Percentiles rank a stretch among this genome's conserved stretches.
Conservation (phyloP, 73 alveolate species). For the Paramecium sexaurelia region DNA sequence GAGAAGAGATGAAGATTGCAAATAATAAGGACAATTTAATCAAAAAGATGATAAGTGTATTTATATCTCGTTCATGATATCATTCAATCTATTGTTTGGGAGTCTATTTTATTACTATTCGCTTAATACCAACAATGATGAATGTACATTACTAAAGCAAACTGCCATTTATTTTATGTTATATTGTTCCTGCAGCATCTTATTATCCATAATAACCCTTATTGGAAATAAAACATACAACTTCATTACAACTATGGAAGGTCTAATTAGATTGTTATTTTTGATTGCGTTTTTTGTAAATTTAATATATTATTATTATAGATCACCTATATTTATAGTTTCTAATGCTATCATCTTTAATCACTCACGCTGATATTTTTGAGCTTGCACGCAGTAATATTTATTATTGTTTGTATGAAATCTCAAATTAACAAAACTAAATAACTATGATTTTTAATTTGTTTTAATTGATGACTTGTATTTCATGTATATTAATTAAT, state of each 20-base stretch:
- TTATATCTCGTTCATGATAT: not conserved
- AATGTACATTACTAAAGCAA: not conserved
- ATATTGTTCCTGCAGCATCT: not conserved
- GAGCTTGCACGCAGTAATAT: not conserved
- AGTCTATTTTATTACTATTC: slow-evolving; percentile 6
- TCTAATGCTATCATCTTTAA: not conserved
- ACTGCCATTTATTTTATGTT: not conserved
- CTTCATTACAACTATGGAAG: not conserved
- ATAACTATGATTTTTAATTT: slow-evolving; percentile 6
- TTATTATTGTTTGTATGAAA: slow-evolving; percentile 11
- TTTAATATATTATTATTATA: not conserved
- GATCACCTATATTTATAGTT: not conserved
- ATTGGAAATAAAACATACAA: not conserved
- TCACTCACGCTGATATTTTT: not conserved
- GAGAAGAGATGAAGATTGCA: slow-evolving; percentile 27
- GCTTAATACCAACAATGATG: not conserved
- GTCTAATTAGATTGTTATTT: not conserved
- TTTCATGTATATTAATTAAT: not conserved
- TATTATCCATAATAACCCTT: not conserved
- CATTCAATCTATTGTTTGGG: not conserved
- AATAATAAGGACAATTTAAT: not conserved
- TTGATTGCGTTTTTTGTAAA: not conserved
- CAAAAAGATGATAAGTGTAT: not conserved
- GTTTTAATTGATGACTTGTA: not conserved
- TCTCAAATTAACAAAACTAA: slow-evolving; percentile 29